These are phyloP conservation scores for Iberis pinnata DNA, from an alignment of 345 rosid species.

Conservation along the genomic window DNA sequence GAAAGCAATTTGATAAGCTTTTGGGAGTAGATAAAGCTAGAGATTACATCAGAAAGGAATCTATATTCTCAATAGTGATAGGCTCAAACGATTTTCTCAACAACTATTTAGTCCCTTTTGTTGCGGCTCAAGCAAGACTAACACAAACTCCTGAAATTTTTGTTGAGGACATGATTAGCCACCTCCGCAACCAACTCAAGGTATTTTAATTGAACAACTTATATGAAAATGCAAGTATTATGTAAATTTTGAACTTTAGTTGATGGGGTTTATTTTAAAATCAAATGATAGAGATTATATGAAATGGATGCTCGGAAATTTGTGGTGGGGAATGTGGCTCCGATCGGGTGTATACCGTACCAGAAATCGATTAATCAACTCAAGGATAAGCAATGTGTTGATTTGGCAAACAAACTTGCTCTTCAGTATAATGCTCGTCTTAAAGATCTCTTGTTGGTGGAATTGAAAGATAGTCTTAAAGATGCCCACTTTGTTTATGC, in stretches of 20 bases:
- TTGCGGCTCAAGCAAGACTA: slow-evolving; percentile 64
- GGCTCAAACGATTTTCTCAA: slow-evolving; percentile 92
- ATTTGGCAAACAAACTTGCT: slow-evolving; percentile 64
- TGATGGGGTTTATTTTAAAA: too few relatives aligned
- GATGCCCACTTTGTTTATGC: slow-evolving; percentile 68
- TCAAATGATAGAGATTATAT: slow-evolving; percentile 55
- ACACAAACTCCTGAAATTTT: slow-evolving; percentile 61
- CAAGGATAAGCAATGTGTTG: slow-evolving; percentile 60
- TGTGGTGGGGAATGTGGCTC: slow-evolving; percentile 84
- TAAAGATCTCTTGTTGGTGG: slow-evolving; percentile 52
- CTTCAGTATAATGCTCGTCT: slow-evolving; percentile 55
- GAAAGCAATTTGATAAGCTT: slow-evolving; percentile 57
- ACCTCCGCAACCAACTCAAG: slow-evolving; percentile 54
- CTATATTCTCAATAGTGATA: slow-evolving; percentile 67
- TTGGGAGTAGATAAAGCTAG: slow-evolving; percentile 63
- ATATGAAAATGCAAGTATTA: too few relatives aligned
- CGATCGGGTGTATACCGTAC: slow-evolving; percentile 90
- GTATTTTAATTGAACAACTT: too few relatives aligned
- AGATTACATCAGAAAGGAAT: slow-evolving; percentile 43
- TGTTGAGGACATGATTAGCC: slow-evolving; percentile 60
- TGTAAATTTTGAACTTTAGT: too few relatives aligned
- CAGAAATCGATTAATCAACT: slow-evolving; percentile 68
- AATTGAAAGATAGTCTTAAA: slow-evolving; percentile 51
- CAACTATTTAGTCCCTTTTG: slow-evolving; percentile 80
- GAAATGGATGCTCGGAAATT: slow-evolving; percentile 73